These are phyloP conservation scores for Alternaria longipes DNA, from an alignment of 2,329 filamentous ascomycete species.

Conservation along the genomic window DNA sequence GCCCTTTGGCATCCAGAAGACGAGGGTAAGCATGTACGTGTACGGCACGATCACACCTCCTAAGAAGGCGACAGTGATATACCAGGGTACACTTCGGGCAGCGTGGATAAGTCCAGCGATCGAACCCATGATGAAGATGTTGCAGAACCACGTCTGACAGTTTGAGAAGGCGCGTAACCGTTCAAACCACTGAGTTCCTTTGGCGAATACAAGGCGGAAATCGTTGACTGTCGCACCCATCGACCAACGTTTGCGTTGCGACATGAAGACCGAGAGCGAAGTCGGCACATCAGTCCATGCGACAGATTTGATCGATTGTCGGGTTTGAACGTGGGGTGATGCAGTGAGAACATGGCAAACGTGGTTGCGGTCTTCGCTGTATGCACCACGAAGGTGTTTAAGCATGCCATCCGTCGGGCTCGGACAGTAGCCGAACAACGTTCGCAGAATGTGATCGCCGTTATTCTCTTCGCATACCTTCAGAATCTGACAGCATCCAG, in stretches of 20 bases:
- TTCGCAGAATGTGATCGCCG: conserved; percentile 37
- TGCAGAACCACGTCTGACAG: conserved; percentile 54
- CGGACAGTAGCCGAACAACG: conserved; percentile 60
- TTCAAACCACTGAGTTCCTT: conserved; percentile 56
- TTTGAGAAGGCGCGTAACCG: conserved; percentile 58
- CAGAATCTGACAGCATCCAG: conserved; percentile 62
- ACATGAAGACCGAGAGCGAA: conserved; percentile 56
- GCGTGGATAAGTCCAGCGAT: conserved; percentile 36
- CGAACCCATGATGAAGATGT: conserved; percentile 33
- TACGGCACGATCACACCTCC: conserved; percentile 42
- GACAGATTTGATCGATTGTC: conserved; percentile 59
- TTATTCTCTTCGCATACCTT: conserved; percentile 61
- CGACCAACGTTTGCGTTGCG: conserved; percentile 61
- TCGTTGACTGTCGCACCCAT: conserved; percentile 61
- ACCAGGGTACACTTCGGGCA: conserved; percentile 18
- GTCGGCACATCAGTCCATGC: conserved; percentile 45
- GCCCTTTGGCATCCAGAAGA: conserved; percentile 38
- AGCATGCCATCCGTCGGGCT: conserved; percentile 61
- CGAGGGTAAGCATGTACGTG: conserved; percentile 38
- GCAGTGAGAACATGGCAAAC: conserved; percentile 56
- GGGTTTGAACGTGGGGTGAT: conserved; percentile 54
- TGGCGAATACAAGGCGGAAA: conserved; percentile 59
- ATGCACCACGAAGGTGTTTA: conserved; percentile 60
- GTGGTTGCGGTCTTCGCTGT: conserved; percentile 62
- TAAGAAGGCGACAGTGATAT: conserved; percentile 29